Base-by-base conservation (phyloP, 192 early-diverging fungal genomes). In the Gaertneriomyces semiglobifer region DNA sequence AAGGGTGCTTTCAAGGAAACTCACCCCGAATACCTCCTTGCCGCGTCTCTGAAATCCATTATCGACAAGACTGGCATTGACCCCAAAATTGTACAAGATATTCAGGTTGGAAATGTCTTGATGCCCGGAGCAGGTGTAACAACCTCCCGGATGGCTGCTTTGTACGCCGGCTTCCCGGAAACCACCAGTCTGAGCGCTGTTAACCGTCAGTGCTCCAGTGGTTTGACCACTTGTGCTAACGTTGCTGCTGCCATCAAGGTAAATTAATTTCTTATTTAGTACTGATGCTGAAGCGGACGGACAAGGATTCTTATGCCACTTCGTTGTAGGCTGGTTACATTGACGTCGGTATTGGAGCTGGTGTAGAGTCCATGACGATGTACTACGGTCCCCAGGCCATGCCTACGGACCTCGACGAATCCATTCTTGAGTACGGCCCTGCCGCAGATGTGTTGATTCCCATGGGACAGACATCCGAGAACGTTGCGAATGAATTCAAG, bases 1-100 rank as follows among this genome's bases (percentile, higher is more conserved):
- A 93, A 92, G 81, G 95, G 95, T 59, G 88, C 79, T 16, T 93
- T 98, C 89, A 92, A 89, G 76, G 93, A 95, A 69, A 90, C 92
- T 53, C 86, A 90, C 64, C 83, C 81, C 40, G 83, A 84, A 58
- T 81, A 75, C 64, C 81, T 95, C 4, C 80, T 95, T 66, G 89
- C 90, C 51, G 80, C 76, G 39, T 84, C 89, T 6, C 82, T 97
- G 71, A 90, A 88, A 70, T 90, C 85, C 39, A 73, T 88, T 5
- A 73, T 90, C 11, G 86, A 88, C 55, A 76, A 88, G 58, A 88
- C 89, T 60, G 88, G 89, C 48, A 86, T 96, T 44, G 89, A 98
- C 63, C 91, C 93, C 44, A 75, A 81, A 40, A 68, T 93, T 54
- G 92, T 98, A 40, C 83, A 98, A 66, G 95, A 98, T 65, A 93